Evolutionary conservation across 371 early-diverging fungal genomes (phyloP), one percentile per base, ranked within the genome.

Genomic region (Rhizopus microsporus): DNA sequence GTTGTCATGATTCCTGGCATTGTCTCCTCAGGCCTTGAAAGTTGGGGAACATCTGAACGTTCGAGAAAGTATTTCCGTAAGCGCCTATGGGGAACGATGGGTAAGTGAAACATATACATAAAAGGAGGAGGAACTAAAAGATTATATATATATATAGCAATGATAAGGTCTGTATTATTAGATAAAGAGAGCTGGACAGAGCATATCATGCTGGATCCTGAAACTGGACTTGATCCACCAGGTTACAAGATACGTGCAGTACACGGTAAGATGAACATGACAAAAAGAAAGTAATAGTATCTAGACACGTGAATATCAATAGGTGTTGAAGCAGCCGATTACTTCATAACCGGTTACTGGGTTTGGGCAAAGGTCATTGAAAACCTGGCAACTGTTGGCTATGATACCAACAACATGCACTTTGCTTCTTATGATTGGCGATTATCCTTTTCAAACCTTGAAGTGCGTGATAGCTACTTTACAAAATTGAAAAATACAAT

Each of bases 401-500:
- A 95, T 68, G 96, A 96, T 72, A 86, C 75, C 71, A 91, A 89
- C 60, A 91, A 85, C 49, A 91, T 96, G 88, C 80, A 88, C 39
- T 72, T 96, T 46, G 94, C 95, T 0, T 80, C 93, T 0, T 97
- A 94, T 69, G 97, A 98, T 74, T 98, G 98, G 97, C 81, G 98
- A 43, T 75, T 98, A 40, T 81, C 91, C 0, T 87, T 90, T 54
- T 54, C 71, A n/a, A 91, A 94, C 48, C 77, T 97, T 4, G 95
- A 98, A 68, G 75, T 71, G 6, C 82, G 98, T 12, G 97, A 98
- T 67, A 70, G 75, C 23, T 95, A 88, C 65, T 97, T 94, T 65
- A 84, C 93, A 4, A 78, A 81, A 17, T 80, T 98, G 7, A 92
- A 94, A 65, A 31, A 68, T 17, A 84, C 75, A 5, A 86, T 98